Evolutionary conservation across 306 rosid genomes (phyloP).

Genomic region (Albizia julibrissin): DNA sequence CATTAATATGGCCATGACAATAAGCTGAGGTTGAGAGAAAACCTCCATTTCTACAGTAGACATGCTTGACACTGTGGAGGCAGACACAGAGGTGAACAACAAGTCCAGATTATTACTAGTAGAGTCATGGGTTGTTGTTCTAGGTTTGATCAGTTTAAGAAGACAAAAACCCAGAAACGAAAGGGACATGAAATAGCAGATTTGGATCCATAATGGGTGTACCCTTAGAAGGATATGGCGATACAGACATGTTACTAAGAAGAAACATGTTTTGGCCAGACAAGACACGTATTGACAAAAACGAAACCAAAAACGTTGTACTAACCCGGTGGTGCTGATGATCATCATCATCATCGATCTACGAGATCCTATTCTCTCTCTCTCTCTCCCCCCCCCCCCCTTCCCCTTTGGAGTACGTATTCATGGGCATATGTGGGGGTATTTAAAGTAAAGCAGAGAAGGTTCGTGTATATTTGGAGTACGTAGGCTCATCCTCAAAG

Average conservation of each 20-base stretch:
- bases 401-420: background rate
- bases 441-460: background rate
- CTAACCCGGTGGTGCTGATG: conserved; percentile 22
- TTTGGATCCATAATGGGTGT: conserved; percentile 46
- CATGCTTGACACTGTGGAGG: conserved; percentile 71
- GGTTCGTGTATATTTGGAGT: background rate
- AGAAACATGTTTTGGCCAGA: conserved; percentile 20
- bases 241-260: conserved; percentile 15
- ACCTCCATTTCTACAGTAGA: conserved; percentile 65
- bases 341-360: background rate
- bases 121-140: background rate
- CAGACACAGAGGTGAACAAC: conserved; percentile 63
- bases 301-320: conserved; percentile 26
- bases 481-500: background rate
- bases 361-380: background rate
- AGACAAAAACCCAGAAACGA: conserved; percentile 46
- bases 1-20: conserved; percentile 52
- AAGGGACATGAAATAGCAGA: conserved; percentile 45
- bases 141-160: conserved; percentile 35
- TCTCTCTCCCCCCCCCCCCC: no score
- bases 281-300: conserved; percentile 9
- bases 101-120: conserved; percentile 38
- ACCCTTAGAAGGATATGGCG: conserved; percentile 27
- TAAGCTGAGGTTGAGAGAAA: conserved; percentile 53
- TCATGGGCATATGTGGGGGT: background rate